A percentile compares a stretch with the other conserved stretches of the same genome.
Evolutionary conservation across 495 filamentous ascomycete species (phyloP).

Genomic region (Xylaria intraflava): DNA sequence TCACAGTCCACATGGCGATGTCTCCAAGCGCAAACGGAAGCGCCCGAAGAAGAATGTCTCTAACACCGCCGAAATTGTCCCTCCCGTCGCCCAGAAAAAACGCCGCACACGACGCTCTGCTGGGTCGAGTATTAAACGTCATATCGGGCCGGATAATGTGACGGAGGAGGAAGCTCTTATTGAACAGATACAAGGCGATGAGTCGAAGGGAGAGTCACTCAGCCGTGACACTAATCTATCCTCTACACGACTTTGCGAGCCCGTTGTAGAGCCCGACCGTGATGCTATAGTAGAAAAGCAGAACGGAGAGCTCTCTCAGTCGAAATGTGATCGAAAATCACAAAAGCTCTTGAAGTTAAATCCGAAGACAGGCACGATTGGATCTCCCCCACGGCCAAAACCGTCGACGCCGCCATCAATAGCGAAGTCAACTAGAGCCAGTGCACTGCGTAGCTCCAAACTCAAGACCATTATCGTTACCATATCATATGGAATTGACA

Average conservation of each 20-base stretch:
- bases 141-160: background rate
- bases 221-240: background rate
- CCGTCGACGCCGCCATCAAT: background rate
- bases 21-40: slow-evolving; percentile 17
- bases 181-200: background rate
- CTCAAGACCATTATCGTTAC: slow-evolving; percentile 19
- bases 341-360: slow-evolving; percentile 44
- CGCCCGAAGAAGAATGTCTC: slow-evolving; percentile 10
- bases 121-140: slow-evolving; percentile 4
- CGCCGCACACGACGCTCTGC: slow-evolving; percentile 17
- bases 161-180: background rate
- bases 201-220: background rate
- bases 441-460: slow-evolving; percentile 16
- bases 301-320: background rate
- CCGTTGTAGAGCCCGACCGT: background rate
- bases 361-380: slow-evolving; percentile 47
- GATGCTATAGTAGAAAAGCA: background rate
- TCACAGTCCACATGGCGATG: slow-evolving; percentile 5
- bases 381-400: slow-evolving; percentile 43
- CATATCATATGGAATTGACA: slow-evolving; percentile 31
- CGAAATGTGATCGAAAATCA: slow-evolving; percentile 21
- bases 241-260: background rate
- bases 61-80: background rate
- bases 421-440: background rate
- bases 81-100: slow-evolving; percentile 13